Evolutionary conservation across 345 rosid species (phyloP), one percentile per base, ranked within the genome.

Genomic region (Eucalyptus tenuipes): DNA sequence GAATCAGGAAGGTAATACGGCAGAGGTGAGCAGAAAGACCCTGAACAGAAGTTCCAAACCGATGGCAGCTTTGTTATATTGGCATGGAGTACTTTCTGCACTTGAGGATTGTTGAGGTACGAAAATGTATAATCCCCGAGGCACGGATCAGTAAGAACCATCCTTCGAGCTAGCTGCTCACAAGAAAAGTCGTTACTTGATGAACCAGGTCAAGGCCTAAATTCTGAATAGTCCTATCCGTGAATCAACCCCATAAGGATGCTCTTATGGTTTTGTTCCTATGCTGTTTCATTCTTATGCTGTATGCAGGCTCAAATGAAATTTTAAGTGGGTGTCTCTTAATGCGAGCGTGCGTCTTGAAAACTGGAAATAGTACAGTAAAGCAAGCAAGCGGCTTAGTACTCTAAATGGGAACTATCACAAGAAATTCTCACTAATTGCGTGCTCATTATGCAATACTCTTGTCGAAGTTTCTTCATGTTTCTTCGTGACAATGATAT

Each of bases 141-240:
- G 87, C 94, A 92, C 53, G 92, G 92, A 86, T 90, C 92, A 33
- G 88, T 89, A 3, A 45, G 17, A 61, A 80, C 85, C 61, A 57
- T 49, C 42, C 90, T 89, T 59, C 79, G 88, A 40, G 53, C 75
- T 85, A 91, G 71, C 92, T 91, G 90, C 64, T 29, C 49, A 52
- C 33, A 85, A 85, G 40, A 47, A 85, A 27, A 85, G 24, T 29
- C 12, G n/a, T 10, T 13, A 2, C 25, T 85, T 29, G 11, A 52
- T 49, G 55, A 48, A 85, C 25, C 25, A 16, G 79, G 42, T 31
- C 40, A 66, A 16, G 42, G 79, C 79, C 42, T 31, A 31, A 31
- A 15, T 31, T 31, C 42, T 66, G 18, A 64, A 7, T 7, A n/a
- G 75, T 64, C 75, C 75, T 15, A 66, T 31, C 79, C 5, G 42